These are phyloP conservation scores for Chamaecyparis obtusa DNA, from an alignment of 75 land plant species.

Conservation along the genomic window DNA sequence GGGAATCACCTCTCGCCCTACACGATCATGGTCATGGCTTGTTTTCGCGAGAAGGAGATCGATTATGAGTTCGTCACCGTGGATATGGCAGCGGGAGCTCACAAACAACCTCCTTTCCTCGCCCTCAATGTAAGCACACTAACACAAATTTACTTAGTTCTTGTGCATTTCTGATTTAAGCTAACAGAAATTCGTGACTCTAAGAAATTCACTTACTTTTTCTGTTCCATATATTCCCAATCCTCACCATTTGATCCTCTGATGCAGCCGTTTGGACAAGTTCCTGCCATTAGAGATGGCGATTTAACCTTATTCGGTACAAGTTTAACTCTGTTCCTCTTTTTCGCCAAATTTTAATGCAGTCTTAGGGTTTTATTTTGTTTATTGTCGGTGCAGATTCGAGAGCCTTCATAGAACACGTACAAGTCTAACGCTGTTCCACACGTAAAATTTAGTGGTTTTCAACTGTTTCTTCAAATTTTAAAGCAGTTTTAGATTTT, in stretches of 20 bases:
- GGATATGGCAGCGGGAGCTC: constrained; percentile 31
- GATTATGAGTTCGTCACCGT: constrained; percentile 45
- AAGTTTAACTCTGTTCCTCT: background rate
- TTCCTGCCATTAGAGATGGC: background rate
- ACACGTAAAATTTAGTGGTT: no score
- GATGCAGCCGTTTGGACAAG: background rate
- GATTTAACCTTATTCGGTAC: background rate
- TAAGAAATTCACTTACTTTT: no score
- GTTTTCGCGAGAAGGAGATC: constrained; percentile 38
- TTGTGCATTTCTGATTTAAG: no score
- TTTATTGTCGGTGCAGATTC: no score
- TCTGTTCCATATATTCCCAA: background rate
- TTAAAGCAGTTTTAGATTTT: no score
- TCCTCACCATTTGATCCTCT: background rate
- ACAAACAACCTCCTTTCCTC: constrained; percentile 45
- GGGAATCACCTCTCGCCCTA: constrained; percentile 33
- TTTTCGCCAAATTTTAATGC: no score
- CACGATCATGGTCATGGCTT: constrained; percentile 31
- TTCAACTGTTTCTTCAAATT: no score
- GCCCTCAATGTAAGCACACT: constrained; percentile 25
- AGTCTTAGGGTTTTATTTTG: no score
- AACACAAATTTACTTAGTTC: background rate
- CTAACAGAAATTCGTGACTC: no score
- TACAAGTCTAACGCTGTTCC: no score
- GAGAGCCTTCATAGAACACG: no score